A percentile compares a stretch with the other conserved stretches of the same genome.
Evolutionary conservation across 768 basidiomycete genomes (phyloP).

Genomic region (Megacollybia marginata): DNA sequence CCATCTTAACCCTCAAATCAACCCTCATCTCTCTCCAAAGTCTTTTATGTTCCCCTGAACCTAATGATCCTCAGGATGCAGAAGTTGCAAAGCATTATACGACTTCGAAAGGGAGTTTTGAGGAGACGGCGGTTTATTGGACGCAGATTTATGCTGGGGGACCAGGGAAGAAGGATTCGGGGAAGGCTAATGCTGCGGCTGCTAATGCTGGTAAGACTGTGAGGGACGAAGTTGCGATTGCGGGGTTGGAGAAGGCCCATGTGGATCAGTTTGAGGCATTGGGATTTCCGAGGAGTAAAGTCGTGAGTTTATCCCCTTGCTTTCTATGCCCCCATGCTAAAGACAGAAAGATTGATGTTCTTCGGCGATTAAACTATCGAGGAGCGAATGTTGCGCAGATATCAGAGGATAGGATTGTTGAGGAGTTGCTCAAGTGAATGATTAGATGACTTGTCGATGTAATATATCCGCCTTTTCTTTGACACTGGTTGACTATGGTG

Average conservation of each 20-base stretch:
- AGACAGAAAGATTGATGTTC: slow-evolving; percentile 66
- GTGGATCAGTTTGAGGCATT: slow-evolving; percentile 79
- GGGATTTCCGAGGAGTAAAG: slow-evolving; percentile 78
- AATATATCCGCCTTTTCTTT: too few relatives aligned
- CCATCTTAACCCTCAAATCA: slow-evolving; percentile 92
- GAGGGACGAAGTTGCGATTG: slow-evolving; percentile 61
- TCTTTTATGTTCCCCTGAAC: too few relatives aligned
- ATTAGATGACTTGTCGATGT: too few relatives aligned
- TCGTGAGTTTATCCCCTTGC: slow-evolving; percentile 49
- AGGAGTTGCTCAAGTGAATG: too few relatives aligned
- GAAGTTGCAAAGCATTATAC: slow-evolving; percentile 97
- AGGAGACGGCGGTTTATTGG: slow-evolving; percentile 92
- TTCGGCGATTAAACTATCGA: slow-evolving; percentile 77
- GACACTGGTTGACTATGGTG: too few relatives aligned
- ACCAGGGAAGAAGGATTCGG: too few relatives aligned
- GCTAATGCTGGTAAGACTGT: slow-evolving; percentile 27
- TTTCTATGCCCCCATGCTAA: not conserved
- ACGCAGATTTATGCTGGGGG: slow-evolving; percentile 87
- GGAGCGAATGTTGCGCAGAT: too few relatives aligned
- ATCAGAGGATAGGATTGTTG: too few relatives aligned
- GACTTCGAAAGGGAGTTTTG: slow-evolving; percentile 80
- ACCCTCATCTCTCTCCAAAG: too few relatives aligned
- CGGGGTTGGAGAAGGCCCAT: slow-evolving; percentile 76
- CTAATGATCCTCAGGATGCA: slow-evolving; percentile 95
- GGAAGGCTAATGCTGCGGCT: slow-evolving; percentile 35